These are phyloP conservation scores for Ilyonectria destructans DNA, from an alignment of 2,329 filamentous ascomycete species.

Conservation along the genomic window DNA sequence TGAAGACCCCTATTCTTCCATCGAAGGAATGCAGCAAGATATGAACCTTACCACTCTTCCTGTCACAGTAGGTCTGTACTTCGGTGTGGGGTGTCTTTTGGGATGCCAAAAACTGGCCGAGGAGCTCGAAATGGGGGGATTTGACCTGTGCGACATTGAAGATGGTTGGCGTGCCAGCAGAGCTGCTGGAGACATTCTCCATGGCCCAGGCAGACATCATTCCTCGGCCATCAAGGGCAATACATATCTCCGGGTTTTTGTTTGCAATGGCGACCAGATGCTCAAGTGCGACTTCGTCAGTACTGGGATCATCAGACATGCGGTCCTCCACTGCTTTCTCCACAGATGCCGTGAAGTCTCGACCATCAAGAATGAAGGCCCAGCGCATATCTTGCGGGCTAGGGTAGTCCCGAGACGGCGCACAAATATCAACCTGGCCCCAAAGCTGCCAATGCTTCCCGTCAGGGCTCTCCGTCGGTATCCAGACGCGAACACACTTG, in stretches of 20 bases:
- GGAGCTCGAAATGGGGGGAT: slow-evolving; percentile 66
- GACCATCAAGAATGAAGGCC: slow-evolving; percentile 87
- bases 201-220: slow-evolving; percentile 94
- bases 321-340: slow-evolving; percentile 80
- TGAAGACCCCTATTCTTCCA: slow-evolving; percentile 86
- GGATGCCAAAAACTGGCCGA: slow-evolving; percentile 53
- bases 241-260: slow-evolving; percentile 87
- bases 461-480: slow-evolving; percentile 80
- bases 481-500: slow-evolving; percentile 87
- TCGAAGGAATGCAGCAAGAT: slow-evolving; percentile 89
- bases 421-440: slow-evolving; percentile 83
- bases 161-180: slow-evolving; percentile 77
- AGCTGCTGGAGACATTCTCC: slow-evolving; percentile 85
- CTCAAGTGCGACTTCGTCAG: slow-evolving; percentile 82
- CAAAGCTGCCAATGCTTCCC: slow-evolving; percentile 84
- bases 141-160: slow-evolving; percentile 90
- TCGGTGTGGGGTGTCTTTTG: slow-evolving; percentile 69
- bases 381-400: slow-evolving; percentile 44
- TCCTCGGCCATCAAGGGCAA: slow-evolving; percentile 87
- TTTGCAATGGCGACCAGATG: slow-evolving; percentile 91
- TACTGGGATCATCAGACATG: slow-evolving; percentile 69
- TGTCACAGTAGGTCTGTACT: slow-evolving; percentile 81
- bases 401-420: slow-evolving; percentile 73
- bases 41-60: slow-evolving; percentile 75
- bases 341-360: slow-evolving; percentile 84